Base-by-base conservation (phyloP, 108 stramenopile species). In the Craspedostauros australis region DNA sequence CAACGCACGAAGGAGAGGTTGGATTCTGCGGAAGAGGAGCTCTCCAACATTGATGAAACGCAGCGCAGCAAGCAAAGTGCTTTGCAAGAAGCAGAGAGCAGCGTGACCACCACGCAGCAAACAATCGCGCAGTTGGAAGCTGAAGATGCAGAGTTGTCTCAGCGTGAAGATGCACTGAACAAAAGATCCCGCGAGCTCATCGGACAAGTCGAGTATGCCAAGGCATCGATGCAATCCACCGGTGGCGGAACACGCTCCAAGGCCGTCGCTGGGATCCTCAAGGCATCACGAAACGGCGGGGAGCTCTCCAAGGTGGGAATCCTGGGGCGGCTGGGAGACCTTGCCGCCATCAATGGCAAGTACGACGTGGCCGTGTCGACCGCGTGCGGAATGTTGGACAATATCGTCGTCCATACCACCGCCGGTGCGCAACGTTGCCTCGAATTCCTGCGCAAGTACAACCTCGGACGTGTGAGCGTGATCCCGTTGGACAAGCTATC, bases 361-460 rank as follows among this genome's bases (percentile, higher is more conserved):
- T 95, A 96, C 67, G 98, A 99, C 64, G 93, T 95, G 38, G 98
- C 98, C 34, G 89, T 97, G 32, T 96, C 94, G 14, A 98, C 98
- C 14, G 94, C 97, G 1, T 95, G 93, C 46, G 87, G 88, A 12
- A 83, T 75, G 68, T 73, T 99, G 14, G 94, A 96, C 58, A 64
- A 93, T 53, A 87, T 99, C 59, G 95, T 99, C 31, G 96, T 97
- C 12, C 93, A 99, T 52, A 91, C 89, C n/a, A 89, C 92, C 5
- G 93, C 88, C 12, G 96, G 95, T 2, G 97, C 90, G 2, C 88
- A 95, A 45, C 68, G 73, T 27, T 96, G 95, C 65, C 72, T 99
- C 5, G 79, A 86, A 43, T 96, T 77, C 57, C 75, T 96, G n/a
- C 71, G 97, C 23, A 75, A 83, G 64, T 65, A 93, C 68, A 80